These are phyloP conservation scores for Gossypium anomalum DNA, from an alignment of 345 rosid species.

Conservation along the genomic window DNA sequence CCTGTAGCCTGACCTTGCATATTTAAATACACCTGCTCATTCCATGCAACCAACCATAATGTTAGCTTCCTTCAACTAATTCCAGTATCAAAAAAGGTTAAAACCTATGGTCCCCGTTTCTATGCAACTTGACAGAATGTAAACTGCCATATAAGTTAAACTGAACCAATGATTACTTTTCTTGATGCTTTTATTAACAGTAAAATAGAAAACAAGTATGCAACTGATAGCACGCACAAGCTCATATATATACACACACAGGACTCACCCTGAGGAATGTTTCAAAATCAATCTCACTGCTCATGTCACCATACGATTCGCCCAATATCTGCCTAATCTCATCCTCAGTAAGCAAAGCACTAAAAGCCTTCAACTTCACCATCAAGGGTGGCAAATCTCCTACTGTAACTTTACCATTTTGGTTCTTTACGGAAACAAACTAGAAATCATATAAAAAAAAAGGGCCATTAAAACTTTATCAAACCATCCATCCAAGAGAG, in stretches of 20 bases:
- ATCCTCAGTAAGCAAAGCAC: slow-evolving; percentile 51
- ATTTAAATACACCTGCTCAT: slow-evolving; percentile 57
- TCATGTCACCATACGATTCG: slow-evolving; percentile 36
- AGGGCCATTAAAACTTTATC: background rate
- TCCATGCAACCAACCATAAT: slow-evolving; percentile 20
- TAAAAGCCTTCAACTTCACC: slow-evolving; percentile 60
- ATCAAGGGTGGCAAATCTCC: slow-evolving; percentile 58
- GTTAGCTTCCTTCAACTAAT: slow-evolving; percentile 12
- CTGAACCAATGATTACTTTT: background rate
- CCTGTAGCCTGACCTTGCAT: slow-evolving; percentile 58
- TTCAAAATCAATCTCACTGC: slow-evolving; percentile 61
- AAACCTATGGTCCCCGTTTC: background rate
- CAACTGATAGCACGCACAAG: background rate
- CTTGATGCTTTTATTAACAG: background rate
- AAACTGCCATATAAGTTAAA: background rate
- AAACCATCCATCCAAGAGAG: too few species aligned
- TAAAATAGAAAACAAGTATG: background rate
- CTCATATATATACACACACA: background rate
- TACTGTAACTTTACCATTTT: slow-evolving; percentile 52
- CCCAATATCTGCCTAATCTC: slow-evolving; percentile 49
- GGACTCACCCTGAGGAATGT: slow-evolving; percentile 67
- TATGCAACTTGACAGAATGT: background rate
- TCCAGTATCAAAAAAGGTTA: background rate
- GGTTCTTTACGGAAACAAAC: slow-evolving; percentile 57
- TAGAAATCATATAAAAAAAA: slow-evolving; percentile 23